Evolutionary conservation across 768 basidiomycete species (phyloP).

Genomic region (Lactarius vividus): DNA sequence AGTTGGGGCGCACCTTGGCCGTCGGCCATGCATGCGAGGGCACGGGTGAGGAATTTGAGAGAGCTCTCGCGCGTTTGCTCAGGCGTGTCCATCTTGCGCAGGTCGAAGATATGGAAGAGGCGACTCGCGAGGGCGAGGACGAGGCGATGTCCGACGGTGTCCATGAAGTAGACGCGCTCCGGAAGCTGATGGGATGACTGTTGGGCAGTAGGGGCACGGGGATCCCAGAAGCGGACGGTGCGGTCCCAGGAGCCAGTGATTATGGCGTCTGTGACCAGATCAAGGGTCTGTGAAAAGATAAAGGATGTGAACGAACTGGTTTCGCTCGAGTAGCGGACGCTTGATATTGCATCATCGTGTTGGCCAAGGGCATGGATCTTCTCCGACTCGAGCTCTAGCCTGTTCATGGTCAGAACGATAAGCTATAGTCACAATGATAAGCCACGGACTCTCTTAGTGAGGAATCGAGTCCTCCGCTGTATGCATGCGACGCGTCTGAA

Average conservation of each 20-base stretch:
- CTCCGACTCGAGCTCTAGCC: constrained; percentile 75
- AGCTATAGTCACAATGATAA: background rate
- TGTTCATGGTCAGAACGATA: constrained; percentile 34
- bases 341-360: constrained; percentile 77
- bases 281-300: background rate
- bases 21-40: constrained; percentile 88
- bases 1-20: constrained; percentile 62
- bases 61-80: constrained; percentile 87
- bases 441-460: constrained; percentile 74
- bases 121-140: constrained; percentile 94
- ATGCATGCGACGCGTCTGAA: constrained; percentile 62
- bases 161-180: constrained; percentile 83
- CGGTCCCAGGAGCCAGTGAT: constrained; percentile 93
- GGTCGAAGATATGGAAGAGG: constrained; percentile 85
- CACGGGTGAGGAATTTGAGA: constrained; percentile 92
- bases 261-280: constrained; percentile 50
- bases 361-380: constrained; percentile 72
- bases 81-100: constrained; percentile 72
- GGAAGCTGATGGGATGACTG: constrained; percentile 66
- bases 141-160: constrained; percentile 71
- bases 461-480: constrained; percentile 85
- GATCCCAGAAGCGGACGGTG: constrained; percentile 85
- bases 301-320: constrained; percentile 47
- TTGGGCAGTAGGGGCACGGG: constrained; percentile 55
- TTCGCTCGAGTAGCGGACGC: constrained; percentile 66